Conservation (phyloP, 1,139 yeast species). For the Hanseniaspora uvarum region DNA sequence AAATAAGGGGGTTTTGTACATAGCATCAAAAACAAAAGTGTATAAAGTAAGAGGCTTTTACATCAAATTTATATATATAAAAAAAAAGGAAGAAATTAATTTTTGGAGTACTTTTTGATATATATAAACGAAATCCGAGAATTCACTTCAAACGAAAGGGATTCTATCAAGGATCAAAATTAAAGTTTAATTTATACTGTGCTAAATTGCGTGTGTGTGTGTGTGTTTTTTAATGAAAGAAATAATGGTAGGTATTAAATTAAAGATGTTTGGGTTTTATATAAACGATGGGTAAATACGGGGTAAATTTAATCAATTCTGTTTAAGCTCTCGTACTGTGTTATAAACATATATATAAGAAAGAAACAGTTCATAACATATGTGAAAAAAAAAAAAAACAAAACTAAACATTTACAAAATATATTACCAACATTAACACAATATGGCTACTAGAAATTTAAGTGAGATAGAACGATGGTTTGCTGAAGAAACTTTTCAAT, state of each 20-base stretch:
- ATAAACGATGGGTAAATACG: not conserved
- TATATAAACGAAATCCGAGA: not conserved
- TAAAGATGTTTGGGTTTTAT: not conserved
- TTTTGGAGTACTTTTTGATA: too few relatives aligned
- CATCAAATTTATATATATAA: too few relatives aligned
- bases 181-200: not conserved
- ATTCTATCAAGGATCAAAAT: not conserved
- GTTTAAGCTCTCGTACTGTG: not conserved
- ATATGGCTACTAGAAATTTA: conserved; percentile 23
- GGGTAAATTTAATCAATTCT: not conserved
- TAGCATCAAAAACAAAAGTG: too few relatives aligned
- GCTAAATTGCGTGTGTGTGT: too few relatives aligned
- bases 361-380: not conserved
- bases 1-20: not conserved
- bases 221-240: too few relatives aligned
- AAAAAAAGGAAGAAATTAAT: too few relatives aligned
- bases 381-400: not conserved
- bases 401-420: not conserved
- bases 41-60: not conserved
- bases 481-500: conserved; percentile 23
- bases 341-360: not conserved
- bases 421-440: not conserved
- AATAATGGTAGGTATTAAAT: too few relatives aligned
- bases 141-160: not conserved
- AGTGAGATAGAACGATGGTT: conserved; percentile 25